Percentiles rank a stretch among this genome's conserved stretches.
Conservation (phyloP, 352 stramenopile species). For the Pythium myriotylum region DNA sequence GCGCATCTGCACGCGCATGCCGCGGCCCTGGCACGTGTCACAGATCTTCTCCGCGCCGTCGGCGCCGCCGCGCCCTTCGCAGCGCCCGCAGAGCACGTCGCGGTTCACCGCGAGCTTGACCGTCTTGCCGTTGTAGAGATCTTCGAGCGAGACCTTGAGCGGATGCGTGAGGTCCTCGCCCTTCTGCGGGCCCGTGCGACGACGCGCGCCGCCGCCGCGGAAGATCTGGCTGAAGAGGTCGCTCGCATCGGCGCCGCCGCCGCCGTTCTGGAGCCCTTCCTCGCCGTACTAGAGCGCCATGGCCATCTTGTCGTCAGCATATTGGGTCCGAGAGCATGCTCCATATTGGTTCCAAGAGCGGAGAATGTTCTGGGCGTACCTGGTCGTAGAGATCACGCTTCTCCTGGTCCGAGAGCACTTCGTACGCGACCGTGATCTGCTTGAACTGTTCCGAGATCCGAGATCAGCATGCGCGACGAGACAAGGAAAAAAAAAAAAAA, state of each 20-base stretch:
- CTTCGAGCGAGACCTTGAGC: slow-evolving; percentile 97
- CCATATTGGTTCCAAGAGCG: too few species aligned
- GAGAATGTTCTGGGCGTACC: slow-evolving; percentile 37
- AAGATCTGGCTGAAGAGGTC: slow-evolving; percentile 99
- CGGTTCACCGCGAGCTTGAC: slow-evolving; percentile 97
- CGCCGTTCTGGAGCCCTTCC: slow-evolving; percentile 95
- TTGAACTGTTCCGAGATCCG: too few species aligned
- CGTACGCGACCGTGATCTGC: slow-evolving; percentile 94
- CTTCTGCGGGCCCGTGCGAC: slow-evolving; percentile 90
- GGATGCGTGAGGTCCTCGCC: slow-evolving; percentile 95
- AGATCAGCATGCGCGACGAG: too few species aligned
- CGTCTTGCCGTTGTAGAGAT: slow-evolving; percentile 99
- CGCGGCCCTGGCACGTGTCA: slow-evolving; percentile 94
- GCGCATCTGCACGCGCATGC: slow-evolving; percentile 94
- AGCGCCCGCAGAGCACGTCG: slow-evolving; percentile 90
- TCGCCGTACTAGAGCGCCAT: slow-evolving; percentile 86
- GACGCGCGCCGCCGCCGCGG: slow-evolving; percentile 65
- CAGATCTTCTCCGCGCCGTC: slow-evolving; percentile 94
- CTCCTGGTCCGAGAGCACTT: slow-evolving; percentile 95
- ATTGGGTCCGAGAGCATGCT: too few species aligned
- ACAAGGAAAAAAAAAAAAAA: slow-evolving; percentile 9
- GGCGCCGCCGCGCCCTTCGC: slow-evolving; percentile 90
- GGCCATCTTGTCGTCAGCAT: background rate
- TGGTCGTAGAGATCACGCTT: slow-evolving; percentile 90
- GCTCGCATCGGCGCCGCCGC: slow-evolving; percentile 62